These are phyloP conservation scores for Tetragonia tetragonoides DNA, from an alignment of 148 eudicot genomes.

Conservation along the genomic window DNA sequence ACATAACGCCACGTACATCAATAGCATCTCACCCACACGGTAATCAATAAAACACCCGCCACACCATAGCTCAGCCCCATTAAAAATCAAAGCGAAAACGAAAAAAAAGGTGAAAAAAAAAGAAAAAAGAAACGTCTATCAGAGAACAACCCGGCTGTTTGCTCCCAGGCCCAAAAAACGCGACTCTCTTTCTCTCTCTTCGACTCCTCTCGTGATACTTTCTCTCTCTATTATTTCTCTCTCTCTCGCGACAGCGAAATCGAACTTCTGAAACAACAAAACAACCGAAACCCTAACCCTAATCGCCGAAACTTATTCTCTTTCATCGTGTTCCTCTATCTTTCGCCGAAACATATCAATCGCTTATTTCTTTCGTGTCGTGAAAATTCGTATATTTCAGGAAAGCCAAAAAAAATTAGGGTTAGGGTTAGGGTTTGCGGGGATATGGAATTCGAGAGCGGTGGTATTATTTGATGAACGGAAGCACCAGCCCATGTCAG, in stretches of 20 bases:
- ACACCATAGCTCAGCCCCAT: conserved; percentile 4
- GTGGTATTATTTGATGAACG: conserved; percentile 58
- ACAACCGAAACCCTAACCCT: conserved; percentile 82
- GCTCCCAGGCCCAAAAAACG: conserved; percentile 32
- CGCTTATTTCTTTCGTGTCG: not conserved
- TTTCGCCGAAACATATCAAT: not conserved
- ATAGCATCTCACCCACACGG: conserved; percentile 5
- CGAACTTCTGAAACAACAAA: conserved; percentile 28
- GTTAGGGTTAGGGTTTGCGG: conserved; percentile 50
- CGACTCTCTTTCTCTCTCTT: conserved; percentile 45
- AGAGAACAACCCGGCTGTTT: conserved; percentile 16
- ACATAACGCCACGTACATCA: not conserved
- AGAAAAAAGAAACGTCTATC: conserved; percentile 19
- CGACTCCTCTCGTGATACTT: conserved; percentile 7
- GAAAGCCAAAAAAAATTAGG: conserved; percentile 21
- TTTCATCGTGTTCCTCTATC: not conserved
- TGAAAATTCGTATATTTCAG: not conserved
- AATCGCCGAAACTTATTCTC: conserved; percentile 31
- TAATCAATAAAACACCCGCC: not conserved
- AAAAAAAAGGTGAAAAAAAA: conserved; percentile 6
- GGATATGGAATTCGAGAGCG: conserved; percentile 44
- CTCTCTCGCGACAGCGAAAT: conserved; percentile 33
- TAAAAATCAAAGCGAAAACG: not conserved
- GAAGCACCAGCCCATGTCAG: conserved; percentile 50
- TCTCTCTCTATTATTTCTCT: conserved; percentile 44